Percentiles rank a stretch among this genome's conserved stretches.
These are phyloP conservation scores for Akanthomyces uredinophilus DNA, from an alignment of 2,329 filamentous ascomycete genomes.

Conservation along the genomic window DNA sequence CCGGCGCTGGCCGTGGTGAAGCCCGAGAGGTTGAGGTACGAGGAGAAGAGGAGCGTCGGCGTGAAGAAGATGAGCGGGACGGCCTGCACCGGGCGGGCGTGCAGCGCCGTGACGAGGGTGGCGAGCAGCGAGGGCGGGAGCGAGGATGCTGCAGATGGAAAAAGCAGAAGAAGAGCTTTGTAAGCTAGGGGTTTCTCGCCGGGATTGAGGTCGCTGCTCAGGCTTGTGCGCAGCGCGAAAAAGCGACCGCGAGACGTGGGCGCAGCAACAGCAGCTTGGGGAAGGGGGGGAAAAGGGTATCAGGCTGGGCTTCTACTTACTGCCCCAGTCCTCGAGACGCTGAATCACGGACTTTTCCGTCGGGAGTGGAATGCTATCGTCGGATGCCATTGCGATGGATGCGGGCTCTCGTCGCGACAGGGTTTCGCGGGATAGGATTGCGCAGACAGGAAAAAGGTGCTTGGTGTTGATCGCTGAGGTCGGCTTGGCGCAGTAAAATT, in stretches of 20 bases:
- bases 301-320: slow-evolving; percentile 32
- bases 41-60: slow-evolving; percentile 50
- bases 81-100: slow-evolving; percentile 47
- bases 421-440: not conserved
- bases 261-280: not conserved
- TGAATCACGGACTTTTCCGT: slow-evolving; percentile 30
- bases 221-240: not conserved
- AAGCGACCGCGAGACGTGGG: not conserved
- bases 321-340: slow-evolving; percentile 42
- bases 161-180: not conserved
- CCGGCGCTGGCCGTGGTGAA: slow-evolving; percentile 54
- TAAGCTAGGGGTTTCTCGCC: not conserved
- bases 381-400: slow-evolving; percentile 25
- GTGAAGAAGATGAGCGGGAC: slow-evolving; percentile 48
- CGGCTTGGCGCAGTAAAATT: slow-evolving; percentile 6
- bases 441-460: not conserved
- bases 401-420: not conserved
- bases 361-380: slow-evolving; percentile 19
- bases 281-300: not conserved
- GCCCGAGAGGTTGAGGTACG: slow-evolving; percentile 56
- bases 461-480: not conserved
- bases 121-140: slow-evolving; percentile 51
- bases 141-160: slow-evolving; percentile 46
- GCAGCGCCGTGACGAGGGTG: slow-evolving; percentile 51
- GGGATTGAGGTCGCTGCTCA: not conserved